These are phyloP conservation scores for Beauveria caledonica DNA, from an alignment of 2,329 filamentous ascomycete species.

Conservation along the genomic window DNA sequence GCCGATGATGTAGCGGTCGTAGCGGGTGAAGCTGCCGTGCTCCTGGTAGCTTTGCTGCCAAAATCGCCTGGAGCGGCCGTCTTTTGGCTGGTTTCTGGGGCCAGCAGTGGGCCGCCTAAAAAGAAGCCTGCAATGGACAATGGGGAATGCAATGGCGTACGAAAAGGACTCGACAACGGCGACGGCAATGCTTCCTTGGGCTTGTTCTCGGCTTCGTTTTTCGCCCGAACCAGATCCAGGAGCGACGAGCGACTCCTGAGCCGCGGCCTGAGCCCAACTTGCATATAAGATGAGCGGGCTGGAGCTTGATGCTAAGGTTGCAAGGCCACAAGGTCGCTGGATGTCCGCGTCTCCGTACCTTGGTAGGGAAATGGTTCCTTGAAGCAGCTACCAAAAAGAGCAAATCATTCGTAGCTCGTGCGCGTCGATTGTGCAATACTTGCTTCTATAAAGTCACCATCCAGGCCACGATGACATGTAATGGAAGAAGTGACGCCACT, in stretches of 20 bases:
- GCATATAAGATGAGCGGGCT: constrained; percentile 7
- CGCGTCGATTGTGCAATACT: not conserved
- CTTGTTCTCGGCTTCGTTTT: constrained; percentile 12
- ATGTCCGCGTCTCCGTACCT: too few species aligned
- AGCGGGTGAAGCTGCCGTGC: constrained; percentile 14
- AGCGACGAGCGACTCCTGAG: constrained; percentile 13
- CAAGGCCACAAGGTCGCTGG: not conserved
- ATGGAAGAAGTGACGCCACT: constrained; percentile 4
- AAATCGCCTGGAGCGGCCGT: not conserved
- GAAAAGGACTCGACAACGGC: constrained; percentile 4
- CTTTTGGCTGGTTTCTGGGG: not conserved
- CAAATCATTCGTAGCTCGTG: not conserved
- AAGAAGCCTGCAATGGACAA: not conserved
- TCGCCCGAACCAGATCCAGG: constrained; percentile 11
- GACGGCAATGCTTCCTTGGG: constrained; percentile 1
- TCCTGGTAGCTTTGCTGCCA: not conserved
- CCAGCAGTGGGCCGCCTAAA: not conserved
- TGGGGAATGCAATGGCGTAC: not conserved
- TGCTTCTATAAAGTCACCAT: not conserved
- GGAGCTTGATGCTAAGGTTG: not conserved
- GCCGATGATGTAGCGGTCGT: constrained; percentile 25
- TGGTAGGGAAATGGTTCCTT: not conserved
- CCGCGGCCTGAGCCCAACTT: constrained; percentile 13
- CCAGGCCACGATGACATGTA: not conserved
- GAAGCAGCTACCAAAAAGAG: not conserved